Evolutionary conservation across 768 basidiomycete genomes (phyloP).

Genomic region (Pleurotus salmoneostramineus): DNA sequence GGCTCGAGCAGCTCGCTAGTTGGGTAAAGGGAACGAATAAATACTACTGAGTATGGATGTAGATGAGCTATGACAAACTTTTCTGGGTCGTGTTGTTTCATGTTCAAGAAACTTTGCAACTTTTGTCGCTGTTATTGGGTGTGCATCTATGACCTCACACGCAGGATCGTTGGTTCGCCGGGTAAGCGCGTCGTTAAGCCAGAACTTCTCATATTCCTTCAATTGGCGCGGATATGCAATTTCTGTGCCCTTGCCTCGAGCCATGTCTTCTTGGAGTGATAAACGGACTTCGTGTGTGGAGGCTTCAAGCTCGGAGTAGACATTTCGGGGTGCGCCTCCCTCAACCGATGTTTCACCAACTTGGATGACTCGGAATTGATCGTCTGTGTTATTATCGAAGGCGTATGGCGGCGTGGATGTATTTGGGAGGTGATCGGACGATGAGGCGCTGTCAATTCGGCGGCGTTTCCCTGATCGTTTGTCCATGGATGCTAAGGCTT

Average conservation of each 20-base stretch:
- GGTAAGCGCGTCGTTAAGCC: conserved; percentile 13
- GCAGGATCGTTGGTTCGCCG: conserved; percentile 1
- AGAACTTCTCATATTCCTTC: conserved; percentile 20
- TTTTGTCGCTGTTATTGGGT: conserved; percentile 25
- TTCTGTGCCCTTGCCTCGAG: conserved; percentile 20
- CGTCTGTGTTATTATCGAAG: too few species aligned
- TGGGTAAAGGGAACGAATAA: background rate
- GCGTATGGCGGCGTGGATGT: too few species aligned
- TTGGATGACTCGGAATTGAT: background rate
- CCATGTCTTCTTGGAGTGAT: conserved; percentile 8
- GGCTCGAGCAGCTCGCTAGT: conserved; percentile 3
- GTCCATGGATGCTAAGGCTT: too few species aligned
- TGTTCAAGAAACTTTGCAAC: conserved; percentile 25
- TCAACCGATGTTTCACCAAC: too few species aligned
- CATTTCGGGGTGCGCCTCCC: background rate
- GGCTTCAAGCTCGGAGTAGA: background rate
- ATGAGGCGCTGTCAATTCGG: too few species aligned
- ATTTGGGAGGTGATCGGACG: too few species aligned
- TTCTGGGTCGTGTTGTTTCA: conserved; percentile 20
- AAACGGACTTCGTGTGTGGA: conserved; percentile 2
- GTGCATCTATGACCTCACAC: conserved; percentile 13
- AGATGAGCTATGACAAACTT: conserved; percentile 18
- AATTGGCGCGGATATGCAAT: conserved; percentile 21
- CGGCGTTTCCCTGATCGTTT: too few species aligned
- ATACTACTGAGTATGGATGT: background rate